Evolutionary conservation across 306 rosid genomes (phyloP).

Genomic region (Alnus rubra): DNA sequence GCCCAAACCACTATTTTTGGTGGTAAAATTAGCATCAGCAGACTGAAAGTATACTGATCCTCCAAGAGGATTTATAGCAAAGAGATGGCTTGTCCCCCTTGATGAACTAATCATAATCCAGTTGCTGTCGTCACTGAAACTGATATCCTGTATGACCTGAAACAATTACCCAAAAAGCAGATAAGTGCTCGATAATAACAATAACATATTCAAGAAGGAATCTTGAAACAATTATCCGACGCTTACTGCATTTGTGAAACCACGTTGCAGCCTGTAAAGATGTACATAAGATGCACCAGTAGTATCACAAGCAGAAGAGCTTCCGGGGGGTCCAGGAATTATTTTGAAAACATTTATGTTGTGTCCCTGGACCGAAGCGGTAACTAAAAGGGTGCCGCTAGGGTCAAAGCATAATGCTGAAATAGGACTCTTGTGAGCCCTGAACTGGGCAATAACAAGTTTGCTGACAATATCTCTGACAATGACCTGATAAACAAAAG

Average conservation of each 20-base stretch:
- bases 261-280: constrained; percentile 90
- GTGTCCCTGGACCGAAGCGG: constrained; percentile 94
- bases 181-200: constrained; percentile 2
- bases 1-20: constrained; percentile 47
- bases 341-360: constrained; percentile 88
- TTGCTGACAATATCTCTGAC: constrained; percentile 80
- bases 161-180: constrained; percentile 17
- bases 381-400: constrained; percentile 86
- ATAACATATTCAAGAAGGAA: constrained; percentile 10
- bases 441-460: constrained; percentile 75
- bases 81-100: constrained; percentile 92
- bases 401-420: constrained; percentile 95
- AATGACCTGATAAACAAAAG: constrained; percentile 63
- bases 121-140: constrained; percentile 92
- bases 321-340: constrained; percentile 52
- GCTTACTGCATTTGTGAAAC: constrained; percentile 91
- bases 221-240: neutral
- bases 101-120: constrained; percentile 99
- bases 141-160: constrained; percentile 95
- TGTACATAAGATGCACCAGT: constrained; percentile 58
- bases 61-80: constrained; percentile 90
- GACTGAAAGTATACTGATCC: constrained; percentile 65
- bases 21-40: constrained; percentile 42
- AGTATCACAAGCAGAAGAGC: constrained; percentile 44
- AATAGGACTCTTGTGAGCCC: constrained; percentile 91